phyloP scores from a whole-genome alignment of 192 early-diverging fungal genomes.

The Dispira parvispora region DNA sequence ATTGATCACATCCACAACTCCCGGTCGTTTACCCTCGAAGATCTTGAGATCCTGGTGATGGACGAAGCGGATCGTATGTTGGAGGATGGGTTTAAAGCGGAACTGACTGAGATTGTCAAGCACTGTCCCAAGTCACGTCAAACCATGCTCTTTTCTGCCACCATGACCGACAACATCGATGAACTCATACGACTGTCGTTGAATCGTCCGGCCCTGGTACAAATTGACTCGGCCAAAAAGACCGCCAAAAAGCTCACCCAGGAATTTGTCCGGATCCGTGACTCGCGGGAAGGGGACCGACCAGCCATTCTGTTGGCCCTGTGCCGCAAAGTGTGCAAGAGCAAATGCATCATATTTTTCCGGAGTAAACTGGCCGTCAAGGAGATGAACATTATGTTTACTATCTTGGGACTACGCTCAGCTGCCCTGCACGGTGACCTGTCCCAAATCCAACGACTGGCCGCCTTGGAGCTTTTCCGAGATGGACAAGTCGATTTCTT shows the following conservation, averaged over 20 bases:
- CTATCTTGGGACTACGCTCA: slow-evolving; percentile 67
- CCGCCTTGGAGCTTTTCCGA: slow-evolving; percentile 79
- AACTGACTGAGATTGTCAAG: slow-evolving; percentile 89
- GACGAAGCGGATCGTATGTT: slow-evolving; percentile 99
- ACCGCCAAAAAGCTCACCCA: slow-evolving; percentile 66
- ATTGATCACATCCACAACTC: slow-evolving; percentile 97
- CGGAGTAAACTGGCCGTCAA: slow-evolving; percentile 85
- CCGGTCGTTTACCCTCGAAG: slow-evolving; percentile 65
- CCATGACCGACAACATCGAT: slow-evolving; percentile 98
- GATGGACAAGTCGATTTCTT: slow-evolving; percentile 73
- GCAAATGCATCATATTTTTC: slow-evolving; percentile 83
- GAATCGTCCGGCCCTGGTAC: slow-evolving; percentile 70
- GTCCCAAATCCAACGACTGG: slow-evolving; percentile 77
- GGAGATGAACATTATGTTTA: slow-evolving; percentile 97
- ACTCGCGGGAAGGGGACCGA: slow-evolving; percentile 66
- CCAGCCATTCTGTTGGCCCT: slow-evolving; percentile 74
- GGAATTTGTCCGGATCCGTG: slow-evolving; percentile 90
- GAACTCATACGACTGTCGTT: slow-evolving; percentile 88
- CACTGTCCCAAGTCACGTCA: slow-evolving; percentile 75
- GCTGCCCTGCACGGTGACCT: slow-evolving; percentile 93
- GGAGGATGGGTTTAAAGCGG: slow-evolving; percentile 93
- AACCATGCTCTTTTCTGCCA: slow-evolving; percentile 98
- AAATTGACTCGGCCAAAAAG: slow-evolving; percentile 69
- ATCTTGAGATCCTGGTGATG: slow-evolving; percentile 91
- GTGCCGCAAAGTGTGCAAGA: slow-evolving; percentile 63